These are phyloP conservation scores for Avena sativa DNA, from an alignment of 176 grass and related monocot species.

Conservation along the genomic window DNA sequence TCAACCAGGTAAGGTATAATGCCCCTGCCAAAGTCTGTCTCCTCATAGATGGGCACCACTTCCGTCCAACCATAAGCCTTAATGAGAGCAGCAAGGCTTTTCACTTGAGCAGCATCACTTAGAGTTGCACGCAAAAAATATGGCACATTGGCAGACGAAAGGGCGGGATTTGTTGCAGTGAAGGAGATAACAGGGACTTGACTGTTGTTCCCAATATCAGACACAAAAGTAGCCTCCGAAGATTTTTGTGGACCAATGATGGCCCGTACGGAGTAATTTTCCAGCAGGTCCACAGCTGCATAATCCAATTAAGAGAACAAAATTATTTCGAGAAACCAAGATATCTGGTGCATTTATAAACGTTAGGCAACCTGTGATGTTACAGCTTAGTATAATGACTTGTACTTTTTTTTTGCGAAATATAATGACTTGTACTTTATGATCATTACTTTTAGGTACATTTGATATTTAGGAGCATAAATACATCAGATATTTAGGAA, in stretches of 20 bases:
- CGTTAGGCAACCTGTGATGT: neutral
- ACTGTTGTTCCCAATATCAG: slow-evolving; percentile 53
- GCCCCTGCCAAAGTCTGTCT: slow-evolving; percentile 59
- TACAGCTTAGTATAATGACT: neutral
- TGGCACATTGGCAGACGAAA: slow-evolving; percentile 25
- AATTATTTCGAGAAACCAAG: neutral
- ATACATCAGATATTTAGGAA: neutral
- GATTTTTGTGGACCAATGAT: slow-evolving; percentile 65
- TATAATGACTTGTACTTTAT: neutral
- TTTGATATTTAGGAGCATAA: neutral
- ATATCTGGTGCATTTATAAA: slow-evolving; percentile 1
- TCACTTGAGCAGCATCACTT: slow-evolving; percentile 51
- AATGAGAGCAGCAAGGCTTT: slow-evolving; percentile 47
- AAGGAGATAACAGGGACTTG: slow-evolving; percentile 63
- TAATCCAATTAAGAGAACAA: neutral
- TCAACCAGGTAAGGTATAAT: slow-evolving; percentile 63
- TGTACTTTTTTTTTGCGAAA: neutral
- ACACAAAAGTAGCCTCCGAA: slow-evolving; percentile 51
- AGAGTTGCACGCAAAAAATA: slow-evolving; percentile 62
- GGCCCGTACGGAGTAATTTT: slow-evolving; percentile 43
- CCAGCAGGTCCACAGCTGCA: slow-evolving; percentile 57
- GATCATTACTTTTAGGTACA: slow-evolving; percentile 2
- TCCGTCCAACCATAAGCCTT: slow-evolving; percentile 58
- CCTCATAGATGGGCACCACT: slow-evolving; percentile 58
- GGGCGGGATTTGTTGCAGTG: slow-evolving; percentile 59